Evolutionary conservation across 1,284 basidiomycete species (phyloP).

Genomic region (Ganoderma leucocontextum): DNA sequence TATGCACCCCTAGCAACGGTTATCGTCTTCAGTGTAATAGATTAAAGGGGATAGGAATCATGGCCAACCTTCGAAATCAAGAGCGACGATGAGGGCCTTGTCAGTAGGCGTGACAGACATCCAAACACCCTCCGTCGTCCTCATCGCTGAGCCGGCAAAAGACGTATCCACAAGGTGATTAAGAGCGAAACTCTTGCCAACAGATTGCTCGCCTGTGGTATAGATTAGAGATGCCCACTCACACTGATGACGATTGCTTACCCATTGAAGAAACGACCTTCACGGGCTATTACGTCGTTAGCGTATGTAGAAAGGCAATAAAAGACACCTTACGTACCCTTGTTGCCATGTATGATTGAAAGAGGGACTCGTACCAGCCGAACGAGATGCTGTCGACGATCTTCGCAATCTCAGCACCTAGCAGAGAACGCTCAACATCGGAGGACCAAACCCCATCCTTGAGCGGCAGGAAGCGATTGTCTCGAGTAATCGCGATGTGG

Average conservation of each 20-base stretch:
- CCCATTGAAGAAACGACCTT: conserved; percentile 74
- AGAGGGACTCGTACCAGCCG: conserved; percentile 73
- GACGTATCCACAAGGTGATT: conserved; percentile 72
- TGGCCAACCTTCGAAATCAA: conserved; percentile 67
- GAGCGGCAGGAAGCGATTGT: conserved; percentile 67
- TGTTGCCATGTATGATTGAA: conserved; percentile 66
- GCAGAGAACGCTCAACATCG: conserved; percentile 56
- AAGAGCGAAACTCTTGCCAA: conserved; percentile 67
- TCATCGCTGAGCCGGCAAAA: conserved; percentile 72
- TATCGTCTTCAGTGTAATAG: background rate
- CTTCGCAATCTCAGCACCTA: conserved; percentile 65
- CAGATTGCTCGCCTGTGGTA: conserved; percentile 61
- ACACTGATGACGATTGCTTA: conserved; percentile 27
- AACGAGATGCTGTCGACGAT: conserved; percentile 65
- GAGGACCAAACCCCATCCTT: conserved; percentile 64
- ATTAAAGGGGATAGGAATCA: no score
- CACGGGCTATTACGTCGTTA: conserved; percentile 54
- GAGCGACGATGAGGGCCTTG: conserved; percentile 60
- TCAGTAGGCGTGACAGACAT: conserved; percentile 71
- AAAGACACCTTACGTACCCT: conserved; percentile 48
- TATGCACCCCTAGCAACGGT: conserved; percentile 58
- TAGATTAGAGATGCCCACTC: background rate
- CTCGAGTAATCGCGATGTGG: conserved; percentile 63
- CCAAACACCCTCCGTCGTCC: conserved; percentile 75
- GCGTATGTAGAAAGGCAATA: background rate